Evolutionary conservation across 192 early-diverging fungal species (phyloP), one percentile per base, ranked within the genome.

Genomic region (Backusella luteola): DNA sequence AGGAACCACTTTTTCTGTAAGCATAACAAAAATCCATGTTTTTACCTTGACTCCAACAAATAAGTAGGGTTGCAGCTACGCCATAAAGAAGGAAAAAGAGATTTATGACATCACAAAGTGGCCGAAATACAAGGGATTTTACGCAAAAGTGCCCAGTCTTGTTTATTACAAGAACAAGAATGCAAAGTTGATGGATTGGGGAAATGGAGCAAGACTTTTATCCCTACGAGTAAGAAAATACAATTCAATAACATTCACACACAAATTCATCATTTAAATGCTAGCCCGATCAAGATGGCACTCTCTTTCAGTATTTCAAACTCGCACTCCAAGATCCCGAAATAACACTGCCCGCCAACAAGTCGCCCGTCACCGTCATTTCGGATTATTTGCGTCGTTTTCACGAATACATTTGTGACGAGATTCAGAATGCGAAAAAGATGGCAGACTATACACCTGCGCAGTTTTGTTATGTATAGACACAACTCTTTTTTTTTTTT

Each of bases 51-150:
- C 29, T 11, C 21, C 32, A 17, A 67, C 21, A 42, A 59, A 59
- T 29, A 29, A 29, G 29, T 29, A 67, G 77, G 84, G 84, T 19
- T 81, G 83, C 26, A 76, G 80, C 14, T 85, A 83, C 67, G 79
- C 84, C n/a, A 77, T 83, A 77, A 79, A 76, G n/a, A 76, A 83
- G 26, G 81, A 81, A 12, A 73, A 81, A 44, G 80, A 80, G n/a
- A 79, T 85, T 0, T 42, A 79, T 2, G 84, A 85, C 32, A 85
- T 83, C 66, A 85, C 84, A 1, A 80, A 82, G 29, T 87, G 85
- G 85, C 80, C 79, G 19, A 75, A 73, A 73, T 36, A 67, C 19
- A 76, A 35, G 11, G 39, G 69, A n/a, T 38, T 76, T 29, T 80
- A 80, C 53, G 68, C 79, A 29, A 80, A 80, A 63, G 79, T 76